These are phyloP conservation scores for Komagataea norvegica DNA, from an alignment of 1,139 yeast genomes.

Conservation along the genomic window DNA sequence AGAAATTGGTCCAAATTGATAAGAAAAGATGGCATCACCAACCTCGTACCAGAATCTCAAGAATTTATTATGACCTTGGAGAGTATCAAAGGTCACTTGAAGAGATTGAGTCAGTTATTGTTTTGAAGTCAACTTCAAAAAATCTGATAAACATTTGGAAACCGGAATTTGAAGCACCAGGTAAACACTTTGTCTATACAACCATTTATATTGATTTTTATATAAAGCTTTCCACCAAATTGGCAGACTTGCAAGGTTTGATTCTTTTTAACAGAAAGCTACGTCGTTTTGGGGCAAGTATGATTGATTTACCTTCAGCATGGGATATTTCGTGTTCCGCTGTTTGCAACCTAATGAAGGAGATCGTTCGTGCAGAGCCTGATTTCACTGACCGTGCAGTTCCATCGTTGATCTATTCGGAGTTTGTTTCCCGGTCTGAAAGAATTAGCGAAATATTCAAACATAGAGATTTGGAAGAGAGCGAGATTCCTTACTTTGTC, in stretches of 20 bases:
- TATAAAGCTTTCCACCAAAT: conserved; percentile 49
- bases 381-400: conserved; percentile 52
- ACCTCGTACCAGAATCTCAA: conserved; percentile 72
- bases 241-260: conserved; percentile 56
- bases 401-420: conserved; percentile 41
- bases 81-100: conserved; percentile 53
- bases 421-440: conserved; percentile 41
- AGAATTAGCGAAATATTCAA: conserved; percentile 29
- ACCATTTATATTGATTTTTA: conserved; percentile 64
- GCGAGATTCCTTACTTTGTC: conserved; percentile 36
- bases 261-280: conserved; percentile 61
- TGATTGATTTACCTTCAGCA: conserved; percentile 54
- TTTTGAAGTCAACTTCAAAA: conserved; percentile 65
- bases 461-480: conserved; percentile 27
- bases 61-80: conserved; percentile 47
- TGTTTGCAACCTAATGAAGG: conserved; percentile 47
- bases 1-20: conserved; percentile 49
- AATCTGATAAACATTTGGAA: conserved; percentile 86
- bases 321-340: conserved; percentile 58
- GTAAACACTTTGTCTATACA: conserved; percentile 83
- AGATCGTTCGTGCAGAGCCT: conserved; percentile 40
- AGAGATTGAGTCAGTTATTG: conserved; percentile 59
- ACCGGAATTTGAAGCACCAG: conserved; percentile 87
- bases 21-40: conserved; percentile 92
- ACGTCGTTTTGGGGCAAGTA: conserved; percentile 70